phyloP scores from a whole-genome alignment of 768 basidiomycete species.

The Amanita rimosa region DNA sequence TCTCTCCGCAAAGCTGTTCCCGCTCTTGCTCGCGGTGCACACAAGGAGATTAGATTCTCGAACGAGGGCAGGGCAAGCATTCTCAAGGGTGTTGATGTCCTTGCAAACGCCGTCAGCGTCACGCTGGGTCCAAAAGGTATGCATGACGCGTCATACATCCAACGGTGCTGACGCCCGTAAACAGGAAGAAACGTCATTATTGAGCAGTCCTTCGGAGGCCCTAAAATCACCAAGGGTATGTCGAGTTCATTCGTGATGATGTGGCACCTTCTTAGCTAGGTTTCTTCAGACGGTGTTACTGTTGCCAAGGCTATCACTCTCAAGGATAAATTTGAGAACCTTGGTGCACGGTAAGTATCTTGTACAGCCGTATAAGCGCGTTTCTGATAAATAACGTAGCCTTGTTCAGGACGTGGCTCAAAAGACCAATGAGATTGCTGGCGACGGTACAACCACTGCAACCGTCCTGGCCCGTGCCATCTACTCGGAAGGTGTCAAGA shows the following conservation, averaged over 20 bases:
- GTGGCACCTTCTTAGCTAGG: slow-evolving; percentile 3
- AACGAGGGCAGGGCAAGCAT: slow-evolving; percentile 92
- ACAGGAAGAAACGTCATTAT: slow-evolving; percentile 96
- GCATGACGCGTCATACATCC: slow-evolving; percentile 7
- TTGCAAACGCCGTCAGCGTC: slow-evolving; percentile 94
- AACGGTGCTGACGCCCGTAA: slow-evolving; percentile 4
- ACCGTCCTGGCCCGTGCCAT: slow-evolving; percentile 96
- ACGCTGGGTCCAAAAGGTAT: slow-evolving; percentile 93
- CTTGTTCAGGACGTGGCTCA: slow-evolving; percentile 92
- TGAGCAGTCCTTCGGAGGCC: slow-evolving; percentile 82
- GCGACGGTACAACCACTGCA: slow-evolving; percentile 97
- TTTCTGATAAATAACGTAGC: slow-evolving; percentile 24
- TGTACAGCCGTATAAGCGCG: slow-evolving; percentile 4
- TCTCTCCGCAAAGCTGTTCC: slow-evolving; percentile 46
- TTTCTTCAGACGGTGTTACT: slow-evolving; percentile 80
- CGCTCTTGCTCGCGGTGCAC: slow-evolving; percentile 53
- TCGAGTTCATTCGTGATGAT: slow-evolving; percentile 6
- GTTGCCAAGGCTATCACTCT: slow-evolving; percentile 92
- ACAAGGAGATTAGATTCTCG: slow-evolving; percentile 96
- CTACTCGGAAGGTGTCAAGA: slow-evolving; percentile 98
- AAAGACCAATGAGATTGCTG: slow-evolving; percentile 95
- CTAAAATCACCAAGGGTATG: slow-evolving; percentile 93
- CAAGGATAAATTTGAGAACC: slow-evolving; percentile 98
- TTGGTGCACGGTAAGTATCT: slow-evolving; percentile 78
- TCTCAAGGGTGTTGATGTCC: slow-evolving; percentile 90